Evolutionary conservation across 352 stramenopile genomes (phyloP).

Genomic region (Phytopythium mirpurense): DNA sequence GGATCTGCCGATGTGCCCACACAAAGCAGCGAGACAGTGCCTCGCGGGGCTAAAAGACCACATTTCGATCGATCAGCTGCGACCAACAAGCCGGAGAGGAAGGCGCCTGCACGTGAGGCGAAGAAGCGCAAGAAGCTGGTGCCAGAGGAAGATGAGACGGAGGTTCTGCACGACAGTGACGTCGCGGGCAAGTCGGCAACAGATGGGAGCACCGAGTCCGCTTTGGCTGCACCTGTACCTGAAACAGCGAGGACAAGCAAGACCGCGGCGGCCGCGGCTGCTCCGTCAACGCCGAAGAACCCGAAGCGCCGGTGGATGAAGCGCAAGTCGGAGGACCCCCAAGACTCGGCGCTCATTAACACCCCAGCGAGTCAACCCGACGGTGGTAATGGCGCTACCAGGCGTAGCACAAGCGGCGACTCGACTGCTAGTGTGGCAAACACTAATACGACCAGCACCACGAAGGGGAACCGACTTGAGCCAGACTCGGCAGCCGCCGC

Average conservation of each 20-base stretch:
- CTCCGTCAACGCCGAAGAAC: slow-evolving; percentile 17
- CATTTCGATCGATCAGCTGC: neutral
- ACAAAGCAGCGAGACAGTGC: neutral
- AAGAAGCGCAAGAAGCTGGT: neutral
- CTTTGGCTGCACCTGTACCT: neutral
- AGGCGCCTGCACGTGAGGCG: neutral
- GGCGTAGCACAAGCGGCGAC: neutral
- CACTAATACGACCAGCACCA: neutral
- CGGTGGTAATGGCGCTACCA: slow-evolving; percentile 1
- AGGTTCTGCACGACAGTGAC: neutral
- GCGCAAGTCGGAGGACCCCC: slow-evolving; percentile 26
- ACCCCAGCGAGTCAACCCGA: slow-evolving; percentile 18
- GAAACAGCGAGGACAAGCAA: slow-evolving; percentile 3
- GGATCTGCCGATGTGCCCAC: neutral
- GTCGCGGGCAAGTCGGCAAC: neutral
- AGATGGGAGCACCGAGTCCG: neutral
- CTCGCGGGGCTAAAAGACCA: neutral
- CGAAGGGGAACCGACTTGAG: neutral
- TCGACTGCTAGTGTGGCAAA: neutral
- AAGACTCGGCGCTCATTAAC: slow-evolving; percentile 12
- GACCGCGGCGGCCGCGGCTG: slow-evolving; percentile 6
- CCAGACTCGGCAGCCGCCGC: neutral
- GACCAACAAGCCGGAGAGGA: neutral
- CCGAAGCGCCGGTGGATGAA: slow-evolving; percentile 32
- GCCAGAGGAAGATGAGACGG: neutral